These are phyloP conservation scores for Paecilomyces fulvus DNA, from an alignment of 2,329 filamentous ascomycete species.

Conservation along the genomic window DNA sequence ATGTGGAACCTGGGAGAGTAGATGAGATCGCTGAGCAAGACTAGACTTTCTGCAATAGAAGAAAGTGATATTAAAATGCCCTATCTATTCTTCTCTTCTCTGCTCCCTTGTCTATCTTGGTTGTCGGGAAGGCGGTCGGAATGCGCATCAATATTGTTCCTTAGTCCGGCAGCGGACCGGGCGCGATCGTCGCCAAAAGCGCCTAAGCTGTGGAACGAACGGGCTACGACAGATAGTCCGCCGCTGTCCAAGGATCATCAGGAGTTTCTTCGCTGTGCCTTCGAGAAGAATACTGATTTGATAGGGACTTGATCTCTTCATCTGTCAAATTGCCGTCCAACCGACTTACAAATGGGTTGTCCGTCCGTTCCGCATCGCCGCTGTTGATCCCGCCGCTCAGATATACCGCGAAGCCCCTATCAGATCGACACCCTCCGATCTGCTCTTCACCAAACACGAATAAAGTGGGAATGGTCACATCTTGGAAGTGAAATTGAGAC, in stretches of 20 bases:
- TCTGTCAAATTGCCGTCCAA: background rate
- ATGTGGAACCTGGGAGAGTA: no score
- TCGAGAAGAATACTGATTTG: background rate
- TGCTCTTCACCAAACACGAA: background rate
- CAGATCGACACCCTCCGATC: background rate
- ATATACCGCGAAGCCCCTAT: slow-evolving; percentile 1
- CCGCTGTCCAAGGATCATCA: background rate
- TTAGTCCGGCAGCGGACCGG: background rate
- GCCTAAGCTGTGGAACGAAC: background rate
- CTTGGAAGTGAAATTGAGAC: background rate
- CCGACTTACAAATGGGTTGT: background rate
- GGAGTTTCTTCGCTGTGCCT: background rate
- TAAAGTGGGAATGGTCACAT: background rate
- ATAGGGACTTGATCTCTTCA: background rate
- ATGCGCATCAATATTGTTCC: background rate
- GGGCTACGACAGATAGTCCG: background rate
- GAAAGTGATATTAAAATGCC: background rate
- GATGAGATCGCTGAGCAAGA: no score
- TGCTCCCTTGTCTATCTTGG: background rate
- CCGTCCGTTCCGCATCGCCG: background rate
- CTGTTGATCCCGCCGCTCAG: background rate
- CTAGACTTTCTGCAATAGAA: background rate
- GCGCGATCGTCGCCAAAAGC: background rate
- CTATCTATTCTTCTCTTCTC: background rate
- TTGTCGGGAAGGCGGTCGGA: background rate